Evolutionary conservation across 2,329 filamentous ascomycete species (phyloP).

Genomic region (Fusarium penzigii): DNA sequence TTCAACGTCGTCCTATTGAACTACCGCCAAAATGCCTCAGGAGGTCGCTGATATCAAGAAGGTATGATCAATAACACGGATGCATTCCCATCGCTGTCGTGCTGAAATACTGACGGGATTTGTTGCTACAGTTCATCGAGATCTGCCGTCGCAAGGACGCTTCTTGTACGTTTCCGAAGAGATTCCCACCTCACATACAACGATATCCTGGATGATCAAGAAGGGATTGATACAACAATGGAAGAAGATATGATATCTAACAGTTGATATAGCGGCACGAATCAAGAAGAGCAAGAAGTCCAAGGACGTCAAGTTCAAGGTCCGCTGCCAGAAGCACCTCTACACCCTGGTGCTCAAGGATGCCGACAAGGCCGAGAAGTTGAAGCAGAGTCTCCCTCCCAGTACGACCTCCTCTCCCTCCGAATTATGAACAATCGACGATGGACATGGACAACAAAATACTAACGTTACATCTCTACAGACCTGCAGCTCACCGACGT

Average conservation of each 20-base stretch:
- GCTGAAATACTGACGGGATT: conserved; percentile 32
- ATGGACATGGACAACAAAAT: not conserved
- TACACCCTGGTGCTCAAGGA: conserved; percentile 99
- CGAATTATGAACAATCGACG: conserved; percentile 2
- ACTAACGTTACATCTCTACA: conserved; percentile 29
- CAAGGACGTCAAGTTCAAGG: conserved; percentile 99
- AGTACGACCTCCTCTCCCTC: conserved; percentile 62
- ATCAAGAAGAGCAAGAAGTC: conserved; percentile 95
- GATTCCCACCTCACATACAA: conserved; percentile 3
- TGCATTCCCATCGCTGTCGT: not conserved
- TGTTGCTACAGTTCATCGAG: conserved; percentile 86
- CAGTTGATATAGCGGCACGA: conserved; percentile 65
- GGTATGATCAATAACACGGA: conserved; percentile 43
- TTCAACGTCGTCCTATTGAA: conserved; percentile 31
- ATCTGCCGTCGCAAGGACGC: conserved; percentile 99
- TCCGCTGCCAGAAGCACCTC: conserved; percentile 93
- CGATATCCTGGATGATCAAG: not conserved
- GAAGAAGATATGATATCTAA: conserved; percentile 29
- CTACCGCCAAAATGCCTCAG: conserved; percentile 85
- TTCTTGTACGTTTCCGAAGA: conserved; percentile 74
- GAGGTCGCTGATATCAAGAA: conserved; percentile 98
- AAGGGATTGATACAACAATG: conserved; percentile 5
- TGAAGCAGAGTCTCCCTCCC: conserved; percentile 97
- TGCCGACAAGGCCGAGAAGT: conserved; percentile 99
- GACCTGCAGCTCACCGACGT: conserved; percentile 56